These are phyloP conservation scores for Lentinula raphanica DNA, from an alignment of 768 basidiomycete genomes.

Conservation along the genomic window DNA sequence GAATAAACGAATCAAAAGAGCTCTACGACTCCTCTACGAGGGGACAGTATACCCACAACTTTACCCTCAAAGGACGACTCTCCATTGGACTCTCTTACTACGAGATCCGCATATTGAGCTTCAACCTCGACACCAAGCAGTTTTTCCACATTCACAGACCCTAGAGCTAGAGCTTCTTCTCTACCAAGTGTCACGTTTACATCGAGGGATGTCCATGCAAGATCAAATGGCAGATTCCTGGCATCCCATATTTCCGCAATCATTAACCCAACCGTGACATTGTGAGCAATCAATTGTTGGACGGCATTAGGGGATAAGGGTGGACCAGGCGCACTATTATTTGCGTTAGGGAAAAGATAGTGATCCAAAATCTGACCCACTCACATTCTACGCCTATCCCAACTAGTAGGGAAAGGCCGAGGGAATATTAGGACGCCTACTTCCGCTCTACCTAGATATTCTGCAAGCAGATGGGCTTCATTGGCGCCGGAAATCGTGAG, in stretches of 20 bases:
- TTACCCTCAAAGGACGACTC: conserved; percentile 41
- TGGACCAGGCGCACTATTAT: conserved; percentile 57
- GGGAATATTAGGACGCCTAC: conserved; percentile 48
- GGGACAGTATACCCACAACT: conserved; percentile 52
- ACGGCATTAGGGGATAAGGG: conserved; percentile 60
- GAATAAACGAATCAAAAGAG: not conserved
- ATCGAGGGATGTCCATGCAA: conserved; percentile 62
- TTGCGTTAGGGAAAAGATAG: not conserved
- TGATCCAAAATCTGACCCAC: conserved; percentile 15
- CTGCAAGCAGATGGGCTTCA: conserved; percentile 66
- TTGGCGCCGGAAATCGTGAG: conserved; percentile 61
- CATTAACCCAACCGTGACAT: conserved; percentile 70
- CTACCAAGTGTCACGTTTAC: conserved; percentile 33
- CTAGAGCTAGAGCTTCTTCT: conserved; percentile 41
- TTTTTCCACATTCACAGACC: conserved; percentile 40
- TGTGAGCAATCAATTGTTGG: conserved; percentile 54
- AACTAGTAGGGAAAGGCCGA: conserved; percentile 64
- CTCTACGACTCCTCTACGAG: conserved; percentile 13
- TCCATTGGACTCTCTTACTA: conserved; percentile 39
- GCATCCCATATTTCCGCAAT: conserved; percentile 62
- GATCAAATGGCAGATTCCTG: conserved; percentile 73
- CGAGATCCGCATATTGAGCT: conserved; percentile 44
- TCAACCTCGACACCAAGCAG: conserved; percentile 30
- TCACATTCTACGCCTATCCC: conserved; percentile 69
- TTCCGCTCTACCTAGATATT: conserved; percentile 49